Conservation (phyloP, 495 filamentous ascomycete genomes). For the Annulohypoxylon bovei region DNA sequence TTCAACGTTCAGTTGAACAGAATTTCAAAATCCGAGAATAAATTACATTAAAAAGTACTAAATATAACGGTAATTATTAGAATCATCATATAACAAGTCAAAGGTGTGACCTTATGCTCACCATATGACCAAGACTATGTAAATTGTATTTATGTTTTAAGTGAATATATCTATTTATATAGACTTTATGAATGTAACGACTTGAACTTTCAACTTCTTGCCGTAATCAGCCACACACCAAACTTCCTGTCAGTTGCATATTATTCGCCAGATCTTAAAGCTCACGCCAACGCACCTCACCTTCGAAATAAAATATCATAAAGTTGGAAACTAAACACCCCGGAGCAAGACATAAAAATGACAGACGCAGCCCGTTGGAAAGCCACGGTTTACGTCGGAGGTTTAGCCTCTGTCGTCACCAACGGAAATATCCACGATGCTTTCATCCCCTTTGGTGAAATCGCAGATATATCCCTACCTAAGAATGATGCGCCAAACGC, state of each 20-base stretch:
- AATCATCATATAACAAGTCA: background rate
- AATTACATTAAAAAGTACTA: too few species aligned
- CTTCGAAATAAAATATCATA: constrained; percentile 10
- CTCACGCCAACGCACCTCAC: background rate
- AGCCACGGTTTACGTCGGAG: constrained; percentile 89
- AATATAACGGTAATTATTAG: background rate
- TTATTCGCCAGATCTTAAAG: constrained; percentile 12
- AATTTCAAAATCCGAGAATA: too few species aligned
- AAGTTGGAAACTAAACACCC: constrained; percentile 8
- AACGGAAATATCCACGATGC: constrained; percentile 80
- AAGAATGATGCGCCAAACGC: constrained; percentile 77
- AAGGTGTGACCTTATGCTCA: too few species aligned
- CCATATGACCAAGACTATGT: background rate
- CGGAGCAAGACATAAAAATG: constrained; percentile 61
- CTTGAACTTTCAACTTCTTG: background rate
- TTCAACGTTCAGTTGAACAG: background rate
- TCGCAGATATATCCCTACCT: constrained; percentile 87
- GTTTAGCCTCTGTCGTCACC: constrained; percentile 82
- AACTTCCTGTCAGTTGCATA: constrained; percentile 28
- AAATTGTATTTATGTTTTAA: background rate
- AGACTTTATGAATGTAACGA: background rate
- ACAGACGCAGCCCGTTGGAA: constrained; percentile 85
- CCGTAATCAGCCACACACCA: constrained; percentile 27
- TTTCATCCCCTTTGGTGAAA: constrained; percentile 96
- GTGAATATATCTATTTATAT: background rate